Conservation (phyloP, 2,329 filamentous ascomycete species). For the Chrysoporthe austroafricana region DNA sequence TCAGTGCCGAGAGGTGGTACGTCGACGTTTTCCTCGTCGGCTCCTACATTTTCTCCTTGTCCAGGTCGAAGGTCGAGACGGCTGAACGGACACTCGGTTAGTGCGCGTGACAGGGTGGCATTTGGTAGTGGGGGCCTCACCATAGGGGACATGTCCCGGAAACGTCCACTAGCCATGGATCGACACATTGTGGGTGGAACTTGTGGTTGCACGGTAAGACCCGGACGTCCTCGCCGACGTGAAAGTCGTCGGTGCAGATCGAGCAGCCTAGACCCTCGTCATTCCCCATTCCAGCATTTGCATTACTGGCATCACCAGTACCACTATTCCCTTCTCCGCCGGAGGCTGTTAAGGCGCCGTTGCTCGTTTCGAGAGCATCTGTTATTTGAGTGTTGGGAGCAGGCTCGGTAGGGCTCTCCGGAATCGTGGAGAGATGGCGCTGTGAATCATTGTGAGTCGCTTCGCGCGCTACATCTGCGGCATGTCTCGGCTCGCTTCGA, state of each 20-base stretch:
- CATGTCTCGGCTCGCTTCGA: constrained; percentile 36
- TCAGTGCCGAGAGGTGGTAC: constrained; percentile 50
- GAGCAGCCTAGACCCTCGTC: constrained; percentile 61
- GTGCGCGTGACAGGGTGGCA: not conserved
- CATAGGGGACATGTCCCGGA: constrained; percentile 72
- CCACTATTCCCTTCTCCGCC: constrained; percentile 7
- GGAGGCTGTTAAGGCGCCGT: not conserved
- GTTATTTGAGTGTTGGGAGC: constrained; percentile 30
- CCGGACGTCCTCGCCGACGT: constrained; percentile 67
- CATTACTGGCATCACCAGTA: constrained; percentile 17
- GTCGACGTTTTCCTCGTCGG: constrained; percentile 32
- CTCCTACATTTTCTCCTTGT: constrained; percentile 33
- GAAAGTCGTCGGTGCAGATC: constrained; percentile 73
- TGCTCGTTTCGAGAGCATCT: constrained; percentile 21
- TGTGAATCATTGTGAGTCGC: constrained; percentile 27
- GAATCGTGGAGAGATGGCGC: constrained; percentile 37
- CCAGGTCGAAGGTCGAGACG: constrained; percentile 58
- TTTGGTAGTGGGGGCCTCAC: constrained; percentile 48
- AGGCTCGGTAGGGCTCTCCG: constrained; percentile 36
- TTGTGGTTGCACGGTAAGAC: constrained; percentile 71
- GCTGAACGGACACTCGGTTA: constrained; percentile 39
- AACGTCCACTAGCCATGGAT: constrained; percentile 72
- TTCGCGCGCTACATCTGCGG: constrained; percentile 31
- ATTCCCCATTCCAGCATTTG: constrained; percentile 25
- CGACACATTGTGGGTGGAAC: constrained; percentile 69